Evolutionary conservation across 306 rosid genomes (phyloP), one percentile per base, ranked within the genome.

Genomic region (Sechiopsis laciniata): DNA sequence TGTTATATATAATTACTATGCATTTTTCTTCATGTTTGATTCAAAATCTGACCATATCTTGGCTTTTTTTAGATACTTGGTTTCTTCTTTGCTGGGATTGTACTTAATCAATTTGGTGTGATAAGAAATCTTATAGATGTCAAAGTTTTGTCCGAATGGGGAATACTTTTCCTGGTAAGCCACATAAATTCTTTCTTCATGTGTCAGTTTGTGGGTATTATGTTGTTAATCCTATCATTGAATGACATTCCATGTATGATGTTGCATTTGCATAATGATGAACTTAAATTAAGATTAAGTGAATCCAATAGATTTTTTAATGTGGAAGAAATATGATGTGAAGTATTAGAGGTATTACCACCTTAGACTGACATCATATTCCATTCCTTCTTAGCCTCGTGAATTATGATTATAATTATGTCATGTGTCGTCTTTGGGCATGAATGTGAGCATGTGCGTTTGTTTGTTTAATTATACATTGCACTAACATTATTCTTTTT

Each of bases 151-250:
- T 94, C 99, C 24, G 99, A 94, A 77, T 91, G 97, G 99, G 99
- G 99, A 74, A 94, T 94, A 67, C 99, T 94, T 80, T 94, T 94
- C 91, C 80, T 94, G 99, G 99, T 94, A 85, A 94, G 99, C 81
- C 66, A 78, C 74, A 61, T 80, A 55, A 53, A 22, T 72, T 66
- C 54, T 75, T 48, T 55, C 75, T 61, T 48, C 68, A 71, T 56
- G 73, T 55, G 55, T 71, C 61, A 51, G 29, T 74, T 55, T 73
- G 76, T 56, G 14, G 66, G 45, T 42, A 21, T 12, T 57, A 19
- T 73, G 54, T 50, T 55, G 56, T 12, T 13, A 40, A 68, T 68
- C 11, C 24, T 20, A 48, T 68, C 19, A 68, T 48, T 48, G 55
- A 48, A 20, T 20, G 56, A 42, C n/a, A 42, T 37, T 8, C 7